A percentile compares a stretch with the other conserved stretches of the same genome.
These are phyloP conservation scores for Rosellinia necatrix DNA, from an alignment of 2,329 filamentous ascomycete genomes.

Conservation along the genomic window DNA sequence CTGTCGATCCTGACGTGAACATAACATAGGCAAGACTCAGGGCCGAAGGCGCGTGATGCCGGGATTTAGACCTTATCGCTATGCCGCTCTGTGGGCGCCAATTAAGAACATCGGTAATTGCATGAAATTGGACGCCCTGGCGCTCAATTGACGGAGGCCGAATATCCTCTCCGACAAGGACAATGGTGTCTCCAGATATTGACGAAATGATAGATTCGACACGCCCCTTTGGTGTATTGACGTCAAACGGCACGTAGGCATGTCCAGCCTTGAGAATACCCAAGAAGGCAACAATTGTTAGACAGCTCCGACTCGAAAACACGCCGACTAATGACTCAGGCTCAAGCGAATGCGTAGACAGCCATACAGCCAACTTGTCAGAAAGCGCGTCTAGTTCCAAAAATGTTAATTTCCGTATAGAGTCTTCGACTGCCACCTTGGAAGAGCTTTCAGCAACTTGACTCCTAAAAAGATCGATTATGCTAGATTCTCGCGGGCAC, in stretches of 20 bases:
- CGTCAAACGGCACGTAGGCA: slow-evolving; percentile 16
- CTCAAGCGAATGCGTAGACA: slow-evolving; percentile 6
- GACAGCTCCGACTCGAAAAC: slow-evolving; percentile 14
- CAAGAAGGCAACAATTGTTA: slow-evolving; percentile 8
- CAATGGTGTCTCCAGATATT: neutral
- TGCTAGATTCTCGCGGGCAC: neutral
- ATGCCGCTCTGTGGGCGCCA: neutral
- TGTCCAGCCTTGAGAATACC: slow-evolving; percentile 17
- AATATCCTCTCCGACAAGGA: neutral
- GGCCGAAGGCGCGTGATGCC: slow-evolving; percentile 1
- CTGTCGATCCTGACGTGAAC: slow-evolving; percentile 18
- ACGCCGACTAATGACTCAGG: slow-evolving; percentile 22
- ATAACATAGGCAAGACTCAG: slow-evolving; percentile 16
- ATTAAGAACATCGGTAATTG: neutral
- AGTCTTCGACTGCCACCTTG: slow-evolving; percentile 14
- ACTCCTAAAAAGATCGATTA: slow-evolving; percentile 7
- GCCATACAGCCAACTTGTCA: slow-evolving; percentile 13
- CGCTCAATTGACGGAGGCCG: too few relatives aligned
- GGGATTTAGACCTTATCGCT: neutral
- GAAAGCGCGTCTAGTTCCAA: slow-evolving; percentile 13
- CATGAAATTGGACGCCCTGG: too few relatives aligned
- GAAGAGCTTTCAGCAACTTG: slow-evolving; percentile 5
- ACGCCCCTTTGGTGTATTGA: neutral
- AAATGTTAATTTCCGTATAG: slow-evolving; percentile 12
- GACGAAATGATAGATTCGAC: slow-evolving; percentile 7